These are phyloP conservation scores for Acanthamoeba culbertsoni DNA, from an alignment of 208 protist species.

Conservation along the genomic window DNA sequence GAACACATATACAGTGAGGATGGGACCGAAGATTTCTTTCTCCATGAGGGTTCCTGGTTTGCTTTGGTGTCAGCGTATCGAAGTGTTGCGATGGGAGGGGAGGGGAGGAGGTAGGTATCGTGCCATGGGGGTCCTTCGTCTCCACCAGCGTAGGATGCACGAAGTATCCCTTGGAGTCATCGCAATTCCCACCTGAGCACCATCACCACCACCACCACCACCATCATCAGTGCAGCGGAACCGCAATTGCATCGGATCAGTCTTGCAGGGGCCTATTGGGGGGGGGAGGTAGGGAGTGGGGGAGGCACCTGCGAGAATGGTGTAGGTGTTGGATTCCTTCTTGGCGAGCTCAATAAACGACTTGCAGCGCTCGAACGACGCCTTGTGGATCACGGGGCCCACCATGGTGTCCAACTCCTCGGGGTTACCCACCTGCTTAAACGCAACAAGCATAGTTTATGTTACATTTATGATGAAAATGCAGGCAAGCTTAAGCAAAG, in stretches of 20 bases:
- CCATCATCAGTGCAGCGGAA: too few relatives aligned
- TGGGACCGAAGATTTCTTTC: conserved; percentile 97
- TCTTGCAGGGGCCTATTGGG: too few relatives aligned
- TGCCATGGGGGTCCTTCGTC: conserved; percentile 90
- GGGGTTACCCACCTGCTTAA: conserved; percentile 4
- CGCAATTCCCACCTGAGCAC: conserved; percentile 70
- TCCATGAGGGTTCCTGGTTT: conserved; percentile 73
- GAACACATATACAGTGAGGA: conserved; percentile 95
- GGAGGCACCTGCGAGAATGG: conserved; percentile 78
- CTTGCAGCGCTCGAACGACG: conserved; percentile 92
- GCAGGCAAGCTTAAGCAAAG: not conserved
- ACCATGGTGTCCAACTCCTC: conserved; percentile 87
- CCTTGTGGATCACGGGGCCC: conserved; percentile 95
- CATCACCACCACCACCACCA: too few relatives aligned
- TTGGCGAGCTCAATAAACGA: conserved; percentile 94
- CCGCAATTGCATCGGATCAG: too few relatives aligned
- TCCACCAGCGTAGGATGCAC: conserved; percentile 95
- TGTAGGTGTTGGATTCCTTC: conserved; percentile 74
- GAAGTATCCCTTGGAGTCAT: conserved; percentile 85
- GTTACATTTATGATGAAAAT: not conserved
- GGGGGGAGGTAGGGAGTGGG: too few relatives aligned
- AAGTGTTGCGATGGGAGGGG: not conserved
- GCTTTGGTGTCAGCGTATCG: not conserved
- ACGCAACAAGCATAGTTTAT: not conserved
- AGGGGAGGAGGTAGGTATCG: conserved; percentile 50